Evolutionary conservation across 345 rosid species (phyloP), one percentile per base, ranked within the genome.

Genomic region (Dipteronia sinensis): DNA sequence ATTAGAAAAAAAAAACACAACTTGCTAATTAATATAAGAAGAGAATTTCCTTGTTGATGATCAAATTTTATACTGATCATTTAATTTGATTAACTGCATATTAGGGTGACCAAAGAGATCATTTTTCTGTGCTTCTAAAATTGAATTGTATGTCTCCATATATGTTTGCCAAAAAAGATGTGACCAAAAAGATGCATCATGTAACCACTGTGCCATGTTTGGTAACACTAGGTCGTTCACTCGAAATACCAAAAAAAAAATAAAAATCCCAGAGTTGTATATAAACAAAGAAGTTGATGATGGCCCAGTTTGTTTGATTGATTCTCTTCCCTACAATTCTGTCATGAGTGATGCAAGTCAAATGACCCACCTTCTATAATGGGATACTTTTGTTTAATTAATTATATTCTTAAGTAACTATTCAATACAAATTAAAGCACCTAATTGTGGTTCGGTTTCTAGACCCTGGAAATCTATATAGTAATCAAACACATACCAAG

Each of bases 291-390:
- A 22, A 65, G 1, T 6, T 25, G n/a, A 7, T 9, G 62, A 10
- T 9, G 44, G 16, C 25, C 68, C 62, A 49, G 9, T 75, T 65
- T 13, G 19, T 11, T 34, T 34, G 46, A 7, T 65, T 47, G 61
- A 31, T 31, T 51, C 9, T 51, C 22, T 75, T 38, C 20, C 11
- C 20, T 7, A 22, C 10, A 42, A 12, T 59, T 55, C 6, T 10
- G 58, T 61, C 67, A 53, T 51, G 65, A 15, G 7, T 46, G 59
- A 66, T 56, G 65, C 16, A 19, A 17, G 47, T 23, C 17, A 29
- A 16, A 61, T 74, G 77, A 3, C 46, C 77, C 69, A 11, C 71
- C 31, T 51, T 49, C 53, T 40, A 65, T n/a, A n/a, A 49, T 53
- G 34, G 70, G 65, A 34, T 11, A 49, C 71, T 7, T 15, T 7